These are phyloP conservation scores for Fusarium zealandicum DNA, from an alignment of 2,329 filamentous ascomycete species.

Conservation along the genomic window DNA sequence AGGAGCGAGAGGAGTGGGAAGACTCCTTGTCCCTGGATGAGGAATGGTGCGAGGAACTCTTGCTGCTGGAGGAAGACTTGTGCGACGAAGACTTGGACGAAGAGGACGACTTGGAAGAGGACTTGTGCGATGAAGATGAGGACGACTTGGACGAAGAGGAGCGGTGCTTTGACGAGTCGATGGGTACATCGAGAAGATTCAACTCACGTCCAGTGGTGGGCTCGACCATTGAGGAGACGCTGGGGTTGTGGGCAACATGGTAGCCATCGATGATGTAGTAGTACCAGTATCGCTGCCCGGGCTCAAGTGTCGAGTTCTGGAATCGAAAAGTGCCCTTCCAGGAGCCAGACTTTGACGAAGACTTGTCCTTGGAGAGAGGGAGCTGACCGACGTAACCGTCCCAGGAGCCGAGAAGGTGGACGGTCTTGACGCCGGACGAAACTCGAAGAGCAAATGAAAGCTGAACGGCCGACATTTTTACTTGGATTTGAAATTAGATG, in stretches of 20 bases:
- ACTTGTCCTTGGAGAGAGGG: constrained; percentile 88
- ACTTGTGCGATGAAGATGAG: constrained; percentile 48
- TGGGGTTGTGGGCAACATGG: constrained; percentile 96
- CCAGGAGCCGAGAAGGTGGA: constrained; percentile 97
- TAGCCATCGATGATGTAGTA: constrained; percentile 99
- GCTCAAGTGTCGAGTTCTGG: constrained; percentile 82
- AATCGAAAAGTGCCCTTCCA: constrained; percentile 99
- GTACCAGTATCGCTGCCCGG: constrained; percentile 98
- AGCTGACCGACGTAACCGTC: constrained; percentile 96
- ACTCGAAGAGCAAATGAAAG: constrained; percentile 96
- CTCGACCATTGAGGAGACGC: constrained; percentile 86
- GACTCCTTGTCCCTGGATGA: constrained; percentile 53
- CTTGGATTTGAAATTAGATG: constrained; percentile 33
- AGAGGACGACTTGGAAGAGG: constrained; percentile 52
- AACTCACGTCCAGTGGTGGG: constrained; percentile 96
- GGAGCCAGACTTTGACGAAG: constrained; percentile 82
- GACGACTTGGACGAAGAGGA: constrained; percentile 53
- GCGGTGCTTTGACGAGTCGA: constrained; percentile 50
- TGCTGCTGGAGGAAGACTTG: constrained; percentile 42
- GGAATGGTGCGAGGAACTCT: constrained; percentile 54
- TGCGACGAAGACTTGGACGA: constrained; percentile 49
- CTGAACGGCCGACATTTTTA: constrained; percentile 87
- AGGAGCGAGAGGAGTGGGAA: constrained; percentile 42
- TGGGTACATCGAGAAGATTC: constrained; percentile 95
- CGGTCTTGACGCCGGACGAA: constrained; percentile 94